Conservation (phyloP, 192 early-diverging fungal species). For the Phlyctochytrium arcticum region DNA sequence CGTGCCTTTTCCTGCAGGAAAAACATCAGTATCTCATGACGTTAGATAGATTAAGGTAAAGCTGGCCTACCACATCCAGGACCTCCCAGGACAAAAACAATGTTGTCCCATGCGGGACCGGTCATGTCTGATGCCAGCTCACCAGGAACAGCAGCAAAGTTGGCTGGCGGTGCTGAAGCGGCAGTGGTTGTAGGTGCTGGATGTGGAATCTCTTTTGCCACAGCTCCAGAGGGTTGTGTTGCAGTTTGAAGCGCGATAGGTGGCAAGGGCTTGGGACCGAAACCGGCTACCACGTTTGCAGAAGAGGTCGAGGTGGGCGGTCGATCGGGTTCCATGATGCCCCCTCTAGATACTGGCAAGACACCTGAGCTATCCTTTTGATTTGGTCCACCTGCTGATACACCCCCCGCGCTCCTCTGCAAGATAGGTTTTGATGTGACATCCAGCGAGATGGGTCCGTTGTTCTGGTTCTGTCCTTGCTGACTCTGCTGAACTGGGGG, state of each 20-base stretch:
- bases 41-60: neutral
- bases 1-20: slow-evolving; percentile 60
- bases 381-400: neutral
- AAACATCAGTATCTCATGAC: neutral
- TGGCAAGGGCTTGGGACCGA: slow-evolving; percentile 4
- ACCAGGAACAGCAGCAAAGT: neutral
- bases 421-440: slow-evolving; percentile 2
- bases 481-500: slow-evolving; percentile 16
- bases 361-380: neutral
- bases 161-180: neutral
- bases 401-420: neutral
- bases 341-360: no score
- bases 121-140: no score
- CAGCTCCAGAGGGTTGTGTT: no score
- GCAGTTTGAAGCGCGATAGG: neutral
- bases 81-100: slow-evolving; percentile 50
- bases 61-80: slow-evolving; percentile 37
- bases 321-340: neutral
- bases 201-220: no score
- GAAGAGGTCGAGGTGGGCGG: neutral
- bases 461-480: neutral
- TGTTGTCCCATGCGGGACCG: slow-evolving; percentile 42
- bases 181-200: no score
- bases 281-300: no score
- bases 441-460: slow-evolving; percentile 19